Percentiles rank a stretch among this genome's conserved stretches.
Conservation (phyloP, 371 early-diverging fungal genomes). For the Batrachochytrium dendrobatidis region DNA sequence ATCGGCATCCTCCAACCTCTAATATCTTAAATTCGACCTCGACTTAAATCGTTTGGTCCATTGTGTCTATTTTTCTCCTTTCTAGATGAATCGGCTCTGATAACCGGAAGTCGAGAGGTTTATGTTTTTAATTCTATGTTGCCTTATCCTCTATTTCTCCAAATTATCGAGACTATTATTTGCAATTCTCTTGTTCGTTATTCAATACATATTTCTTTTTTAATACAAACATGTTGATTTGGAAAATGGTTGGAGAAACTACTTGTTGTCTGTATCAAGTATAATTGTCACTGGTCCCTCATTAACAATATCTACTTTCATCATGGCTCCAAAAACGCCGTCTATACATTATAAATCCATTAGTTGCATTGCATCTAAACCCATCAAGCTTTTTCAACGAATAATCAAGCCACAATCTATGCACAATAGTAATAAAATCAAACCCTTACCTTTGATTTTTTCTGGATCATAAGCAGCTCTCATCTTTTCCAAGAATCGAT, state of each 20-base stretch:
- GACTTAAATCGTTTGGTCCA: too few species aligned
- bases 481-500: constrained; percentile 10
- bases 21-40: too few species aligned
- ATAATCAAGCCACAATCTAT: not conserved
- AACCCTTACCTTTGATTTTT: constrained; percentile 11
- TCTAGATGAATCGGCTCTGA: too few species aligned
- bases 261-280: not conserved
- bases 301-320: constrained; percentile 15
- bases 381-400: not conserved
- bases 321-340: constrained; percentile 23
- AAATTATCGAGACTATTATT: too few species aligned
- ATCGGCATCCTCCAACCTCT: too few species aligned
- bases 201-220: not conserved
- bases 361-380: not conserved
- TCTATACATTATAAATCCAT: constrained; percentile 5
- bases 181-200: too few species aligned
- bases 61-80: too few species aligned
- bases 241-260: not conserved
- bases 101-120: too few species aligned
- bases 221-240: not conserved
- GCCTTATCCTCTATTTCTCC: too few species aligned
- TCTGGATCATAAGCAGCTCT: constrained; percentile 8
- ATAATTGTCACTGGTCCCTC: constrained; percentile 8
- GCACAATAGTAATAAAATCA: not conserved
- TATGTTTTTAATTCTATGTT: too few species aligned